Percentiles rank a stretch among this genome's conserved stretches.
phyloP scores from a whole-genome alignment of 371 early-diverging fungal genomes.

The Mucor plumbeus region DNA sequence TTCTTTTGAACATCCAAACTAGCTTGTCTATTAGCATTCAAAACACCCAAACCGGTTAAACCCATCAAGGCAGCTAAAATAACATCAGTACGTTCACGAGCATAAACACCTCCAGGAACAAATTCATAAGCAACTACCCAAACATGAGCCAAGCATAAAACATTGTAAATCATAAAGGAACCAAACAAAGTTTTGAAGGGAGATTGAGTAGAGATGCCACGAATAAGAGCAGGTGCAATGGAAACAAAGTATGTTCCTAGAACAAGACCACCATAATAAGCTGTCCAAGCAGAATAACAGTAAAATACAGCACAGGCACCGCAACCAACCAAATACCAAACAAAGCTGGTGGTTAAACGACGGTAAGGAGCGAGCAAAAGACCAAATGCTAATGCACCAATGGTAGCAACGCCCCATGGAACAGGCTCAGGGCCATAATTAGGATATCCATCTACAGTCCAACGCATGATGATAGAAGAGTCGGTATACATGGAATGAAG shows the following conservation, averaged over 20 bases:
- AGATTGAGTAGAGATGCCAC: constrained; percentile 60
- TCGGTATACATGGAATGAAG: constrained; percentile 80
- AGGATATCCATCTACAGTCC: constrained; percentile 81
- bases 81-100: constrained; percentile 78
- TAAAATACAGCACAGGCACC: constrained; percentile 62
- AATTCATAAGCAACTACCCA: constrained; percentile 88
- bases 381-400: constrained; percentile 64
- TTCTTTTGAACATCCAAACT: constrained; percentile 30
- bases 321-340: constrained; percentile 66
- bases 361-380: constrained; percentile 62
- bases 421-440: constrained; percentile 78
- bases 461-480: constrained; percentile 75
- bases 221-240: constrained; percentile 64
- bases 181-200: constrained; percentile 72
- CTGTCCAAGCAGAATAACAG: constrained; percentile 64
- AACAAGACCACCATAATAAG: constrained; percentile 69
- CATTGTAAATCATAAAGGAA: constrained; percentile 68
- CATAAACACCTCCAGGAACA: constrained; percentile 78
- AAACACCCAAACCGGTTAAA: constrained; percentile 55
- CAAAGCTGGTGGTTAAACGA: constrained; percentile 57
- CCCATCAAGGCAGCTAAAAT: constrained; percentile 62
- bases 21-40: constrained; percentile 46
- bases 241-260: constrained; percentile 69
- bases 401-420: constrained; percentile 74
- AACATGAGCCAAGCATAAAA: constrained; percentile 74